Conservation (phyloP, 306 rosid species). For the Erythrophleum fordii region DNA sequence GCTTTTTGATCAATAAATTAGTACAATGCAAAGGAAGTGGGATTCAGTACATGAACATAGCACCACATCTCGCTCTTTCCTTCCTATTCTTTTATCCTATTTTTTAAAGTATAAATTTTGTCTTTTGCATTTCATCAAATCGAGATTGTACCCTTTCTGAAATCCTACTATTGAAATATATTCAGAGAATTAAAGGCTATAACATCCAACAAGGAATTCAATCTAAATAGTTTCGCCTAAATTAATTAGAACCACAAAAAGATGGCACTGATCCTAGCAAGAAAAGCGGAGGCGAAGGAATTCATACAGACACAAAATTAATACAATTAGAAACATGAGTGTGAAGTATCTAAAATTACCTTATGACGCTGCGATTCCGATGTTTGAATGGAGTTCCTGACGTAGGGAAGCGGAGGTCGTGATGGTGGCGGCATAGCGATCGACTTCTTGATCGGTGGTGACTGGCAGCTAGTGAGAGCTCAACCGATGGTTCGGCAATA, state of each 20-base stretch:
- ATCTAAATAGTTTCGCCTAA: neutral
- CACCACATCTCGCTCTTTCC: too few species aligned
- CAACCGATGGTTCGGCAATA: neutral
- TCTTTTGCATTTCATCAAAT: neutral
- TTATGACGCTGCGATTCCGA: neutral
- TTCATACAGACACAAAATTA: neutral
- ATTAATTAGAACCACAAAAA: neutral
- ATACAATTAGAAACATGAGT: neutral
- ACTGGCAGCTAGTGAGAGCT: neutral
- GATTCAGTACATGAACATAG: too few species aligned
- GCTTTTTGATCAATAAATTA: too few species aligned
- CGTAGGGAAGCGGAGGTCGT: neutral
- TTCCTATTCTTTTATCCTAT: too few species aligned
- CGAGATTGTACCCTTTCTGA: neutral
- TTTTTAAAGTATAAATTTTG: too few species aligned
- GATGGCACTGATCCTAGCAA: neutral
- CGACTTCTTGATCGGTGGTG: neutral
- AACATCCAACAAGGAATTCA: neutral
- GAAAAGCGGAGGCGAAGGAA: neutral
- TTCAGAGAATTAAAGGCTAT: neutral
- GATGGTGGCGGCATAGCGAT: neutral
- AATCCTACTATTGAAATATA: neutral
- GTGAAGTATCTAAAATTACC: neutral
- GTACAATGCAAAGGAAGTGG: too few species aligned
- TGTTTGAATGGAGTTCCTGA: neutral